A percentile compares a stretch with the other conserved stretches of the same genome.
Evolutionary conservation across 805 yeast species (phyloP).

Genomic region (Spathaspora arborariae): DNA sequence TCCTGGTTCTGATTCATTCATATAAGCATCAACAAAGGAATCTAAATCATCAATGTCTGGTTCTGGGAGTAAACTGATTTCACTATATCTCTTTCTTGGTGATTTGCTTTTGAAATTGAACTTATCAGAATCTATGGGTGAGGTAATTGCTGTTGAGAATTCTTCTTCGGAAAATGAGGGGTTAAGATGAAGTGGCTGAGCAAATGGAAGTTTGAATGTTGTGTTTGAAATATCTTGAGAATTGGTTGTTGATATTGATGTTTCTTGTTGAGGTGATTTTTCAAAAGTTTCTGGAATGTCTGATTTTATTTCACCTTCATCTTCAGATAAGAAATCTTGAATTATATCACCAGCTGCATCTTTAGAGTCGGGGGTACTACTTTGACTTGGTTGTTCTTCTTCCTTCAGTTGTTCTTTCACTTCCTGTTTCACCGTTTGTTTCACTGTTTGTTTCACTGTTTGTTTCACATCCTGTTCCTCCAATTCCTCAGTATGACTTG

Average conservation of each 20-base stretch:
- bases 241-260: background rate
- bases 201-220: too few species aligned
- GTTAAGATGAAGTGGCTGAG: too few species aligned
- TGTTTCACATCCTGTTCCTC: background rate
- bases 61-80: slow-evolving; percentile 5
- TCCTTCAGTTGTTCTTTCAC: too few species aligned
- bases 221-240: background rate
- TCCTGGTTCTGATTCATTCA: background rate
- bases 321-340: too few species aligned
- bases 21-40: slow-evolving; percentile 5
- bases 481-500: background rate
- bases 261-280: background rate
- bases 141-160: background rate
- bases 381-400: too few species aligned
- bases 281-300: too few species aligned
- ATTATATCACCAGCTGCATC: too few species aligned
- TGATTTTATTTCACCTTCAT: too few species aligned
- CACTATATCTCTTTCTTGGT: background rate
- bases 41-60: slow-evolving; percentile 6
- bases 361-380: too few species aligned
- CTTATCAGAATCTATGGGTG: background rate
- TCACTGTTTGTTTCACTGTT: too few species aligned
- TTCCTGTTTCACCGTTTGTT: too few species aligned
- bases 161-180: background rate
- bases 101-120: too few species aligned